Base-by-base conservation (phyloP, 1,284 basidiomycete genomes). In the Farysia itapuensis region DNA sequence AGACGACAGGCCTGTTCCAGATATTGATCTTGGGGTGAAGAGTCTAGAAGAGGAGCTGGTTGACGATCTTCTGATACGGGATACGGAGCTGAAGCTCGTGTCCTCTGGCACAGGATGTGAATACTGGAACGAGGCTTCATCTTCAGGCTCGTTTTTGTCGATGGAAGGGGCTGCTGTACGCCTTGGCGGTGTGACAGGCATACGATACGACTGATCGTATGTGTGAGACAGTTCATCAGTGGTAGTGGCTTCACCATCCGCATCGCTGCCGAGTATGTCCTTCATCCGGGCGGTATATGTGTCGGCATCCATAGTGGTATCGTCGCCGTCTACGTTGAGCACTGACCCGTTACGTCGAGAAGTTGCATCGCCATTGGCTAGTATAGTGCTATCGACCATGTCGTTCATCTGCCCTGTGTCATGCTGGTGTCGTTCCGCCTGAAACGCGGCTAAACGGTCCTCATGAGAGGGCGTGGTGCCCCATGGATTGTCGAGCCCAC, bases 191-290 rank as follows among this genome's bases (percentile, higher is more conserved):
- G n/a, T n/a, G n/a, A n/a, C n/a, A n/a, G n/a, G n/a, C n/a, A n/a
- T n/a, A n/a, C n/a, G n/a, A n/a, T n/a, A n/a, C n/a, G n/a, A n/a
- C n/a, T n/a, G n/a, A n/a, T n/a, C n/a, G n/a, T n/a, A n/a, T n/a
- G n/a, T n/a, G n/a, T n/a, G n/a, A n/a, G n/a, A n/a, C n/a, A n/a
- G n/a, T n/a, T n/a, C n/a, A n/a, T n/a, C n/a, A n/a, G n/a, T n/a
- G n/a, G n/a, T n/a, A n/a, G n/a, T n/a, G n/a, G n/a, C n/a, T n/a
- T n/a, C n/a, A n/a, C n/a, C 20, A 26, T 50, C 64, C 18, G 43
- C 57, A 12, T 65, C 61, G 36, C 65, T 67, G 30, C 65, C 65
- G 9, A 67, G 49, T 15, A 67, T 65, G n/a, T 64, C 61, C 20
- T 52, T 51, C 39, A 67, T 36, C 46, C 50, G 49, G 34, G 51